Conservation (phyloP, 345 rosid species). For the Populus alba region DNA sequence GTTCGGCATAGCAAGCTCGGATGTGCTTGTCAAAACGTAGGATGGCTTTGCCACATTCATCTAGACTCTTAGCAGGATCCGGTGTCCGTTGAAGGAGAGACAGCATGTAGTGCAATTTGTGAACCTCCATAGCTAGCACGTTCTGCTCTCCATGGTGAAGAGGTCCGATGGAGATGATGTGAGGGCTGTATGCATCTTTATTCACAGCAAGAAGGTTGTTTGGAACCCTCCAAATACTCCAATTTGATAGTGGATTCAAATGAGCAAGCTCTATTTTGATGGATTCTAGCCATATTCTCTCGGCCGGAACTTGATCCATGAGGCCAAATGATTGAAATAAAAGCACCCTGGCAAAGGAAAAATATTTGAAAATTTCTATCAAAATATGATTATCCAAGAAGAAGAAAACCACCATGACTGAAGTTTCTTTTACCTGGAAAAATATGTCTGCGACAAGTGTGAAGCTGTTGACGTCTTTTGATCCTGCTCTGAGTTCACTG, state of each 20-base stretch:
- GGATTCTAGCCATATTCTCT: neutral
- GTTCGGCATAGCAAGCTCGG: neutral
- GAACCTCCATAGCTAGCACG: neutral
- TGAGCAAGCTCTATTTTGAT: neutral
- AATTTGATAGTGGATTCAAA: conserved; percentile 9
- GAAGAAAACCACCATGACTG: no score
- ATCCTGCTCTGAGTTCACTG: no score
- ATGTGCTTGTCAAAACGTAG: neutral
- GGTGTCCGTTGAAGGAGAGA: neutral
- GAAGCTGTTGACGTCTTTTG: no score
- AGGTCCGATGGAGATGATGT: conserved; percentile 11
- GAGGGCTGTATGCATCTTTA: conserved; percentile 8
- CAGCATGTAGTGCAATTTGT: neutral
- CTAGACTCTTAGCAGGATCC: neutral
- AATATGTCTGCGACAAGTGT: no score
- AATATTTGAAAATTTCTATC: no score
- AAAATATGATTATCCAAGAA: no score
- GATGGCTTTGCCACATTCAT: conserved; percentile 7
- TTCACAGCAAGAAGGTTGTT: conserved; percentile 5
- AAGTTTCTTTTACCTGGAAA: no score
- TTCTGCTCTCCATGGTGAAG: neutral
- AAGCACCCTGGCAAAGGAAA: no score
- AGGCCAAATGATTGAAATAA: no score
- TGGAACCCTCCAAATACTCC: conserved; percentile 28
- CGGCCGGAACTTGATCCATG: no score